Evolutionary conservation across 2,329 filamentous ascomycete species (phyloP).

Genomic region (Colletotrichum kahawae): DNA sequence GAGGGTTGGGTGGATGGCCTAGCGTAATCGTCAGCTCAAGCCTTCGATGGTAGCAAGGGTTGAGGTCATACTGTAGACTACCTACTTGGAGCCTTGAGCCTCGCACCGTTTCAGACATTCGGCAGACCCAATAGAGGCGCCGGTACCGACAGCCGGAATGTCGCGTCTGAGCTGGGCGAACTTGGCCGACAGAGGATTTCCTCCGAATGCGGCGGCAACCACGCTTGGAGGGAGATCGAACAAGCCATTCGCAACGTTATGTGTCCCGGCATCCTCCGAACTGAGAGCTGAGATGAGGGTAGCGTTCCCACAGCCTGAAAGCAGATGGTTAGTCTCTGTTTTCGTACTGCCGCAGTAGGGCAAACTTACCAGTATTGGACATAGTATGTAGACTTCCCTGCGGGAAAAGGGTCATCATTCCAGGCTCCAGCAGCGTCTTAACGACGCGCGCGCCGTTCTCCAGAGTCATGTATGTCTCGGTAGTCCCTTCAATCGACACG

Average conservation of each 20-base stretch:
- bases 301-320: constrained; percentile 49
- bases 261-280: constrained; percentile 53
- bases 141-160: constrained; percentile 25
- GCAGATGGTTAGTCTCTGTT: not conserved
- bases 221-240: constrained; percentile 45
- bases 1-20: not conserved
- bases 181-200: constrained; percentile 26
- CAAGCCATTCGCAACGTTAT: constrained; percentile 49
- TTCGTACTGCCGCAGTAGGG: too few relatives aligned
- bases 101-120: constrained; percentile 21
- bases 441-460: constrained; percentile 54
- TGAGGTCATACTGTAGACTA: not conserved
- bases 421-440: constrained; percentile 42
- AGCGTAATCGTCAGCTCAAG: not conserved
- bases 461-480: constrained; percentile 54
- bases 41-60: not conserved
- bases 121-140: constrained; percentile 19
- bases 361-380: constrained; percentile 50
- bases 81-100: not conserved
- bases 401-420: constrained; percentile 56
- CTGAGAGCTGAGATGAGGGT: constrained; percentile 54
- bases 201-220: constrained; percentile 46
- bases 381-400: constrained; percentile 52
- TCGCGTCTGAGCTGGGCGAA: constrained; percentile 16
- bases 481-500: constrained; percentile 50